Evolutionary conservation across 352 stramenopile genomes (phyloP).

Genomic region (Phytophthora citrophthora): DNA sequence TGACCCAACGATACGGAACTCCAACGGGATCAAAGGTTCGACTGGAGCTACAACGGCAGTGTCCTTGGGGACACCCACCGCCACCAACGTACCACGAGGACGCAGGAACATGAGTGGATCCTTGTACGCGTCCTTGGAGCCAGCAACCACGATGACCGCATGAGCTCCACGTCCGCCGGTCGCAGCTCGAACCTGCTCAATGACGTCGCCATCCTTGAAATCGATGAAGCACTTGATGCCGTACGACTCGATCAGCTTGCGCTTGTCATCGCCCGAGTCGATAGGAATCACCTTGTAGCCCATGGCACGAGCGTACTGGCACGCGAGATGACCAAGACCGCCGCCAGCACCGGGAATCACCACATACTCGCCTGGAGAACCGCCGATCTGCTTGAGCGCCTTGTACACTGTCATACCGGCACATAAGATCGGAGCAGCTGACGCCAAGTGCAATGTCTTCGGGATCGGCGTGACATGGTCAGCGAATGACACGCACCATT

Average conservation of each 20-base stretch:
- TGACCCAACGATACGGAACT: slow-evolving; percentile 57
- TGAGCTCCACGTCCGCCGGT: slow-evolving; percentile 63
- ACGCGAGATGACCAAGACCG: slow-evolving; percentile 80
- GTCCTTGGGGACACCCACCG: slow-evolving; percentile 79
- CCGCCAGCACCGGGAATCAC: slow-evolving; percentile 72
- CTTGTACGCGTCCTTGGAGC: slow-evolving; percentile 57
- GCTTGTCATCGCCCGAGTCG: slow-evolving; percentile 70
- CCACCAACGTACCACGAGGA: slow-evolving; percentile 63
- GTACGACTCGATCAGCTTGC: slow-evolving; percentile 64
- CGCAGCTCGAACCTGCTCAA: slow-evolving; percentile 46
- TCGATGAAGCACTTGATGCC: slow-evolving; percentile 79
- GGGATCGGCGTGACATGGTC: slow-evolving; percentile 82
- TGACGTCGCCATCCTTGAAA: slow-evolving; percentile 59
- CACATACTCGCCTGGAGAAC: slow-evolving; percentile 53
- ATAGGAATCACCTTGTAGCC: slow-evolving; percentile 77
- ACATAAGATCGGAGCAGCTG: slow-evolving; percentile 79
- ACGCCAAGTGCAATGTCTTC: slow-evolving; percentile 43
- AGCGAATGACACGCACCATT: slow-evolving; percentile 76
- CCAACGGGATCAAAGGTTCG: slow-evolving; percentile 41
- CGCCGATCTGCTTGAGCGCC: slow-evolving; percentile 71
- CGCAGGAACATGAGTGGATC: slow-evolving; percentile 67
- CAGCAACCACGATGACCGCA: slow-evolving; percentile 78
- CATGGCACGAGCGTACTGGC: slow-evolving; percentile 81
- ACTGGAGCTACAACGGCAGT: slow-evolving; percentile 44
- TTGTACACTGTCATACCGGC: slow-evolving; percentile 90